Percentiles rank a stretch among this genome's conserved stretches.
Conservation (phyloP, 2,329 filamentous ascomycete species). For the Albophoma yamanashiensis region DNA sequence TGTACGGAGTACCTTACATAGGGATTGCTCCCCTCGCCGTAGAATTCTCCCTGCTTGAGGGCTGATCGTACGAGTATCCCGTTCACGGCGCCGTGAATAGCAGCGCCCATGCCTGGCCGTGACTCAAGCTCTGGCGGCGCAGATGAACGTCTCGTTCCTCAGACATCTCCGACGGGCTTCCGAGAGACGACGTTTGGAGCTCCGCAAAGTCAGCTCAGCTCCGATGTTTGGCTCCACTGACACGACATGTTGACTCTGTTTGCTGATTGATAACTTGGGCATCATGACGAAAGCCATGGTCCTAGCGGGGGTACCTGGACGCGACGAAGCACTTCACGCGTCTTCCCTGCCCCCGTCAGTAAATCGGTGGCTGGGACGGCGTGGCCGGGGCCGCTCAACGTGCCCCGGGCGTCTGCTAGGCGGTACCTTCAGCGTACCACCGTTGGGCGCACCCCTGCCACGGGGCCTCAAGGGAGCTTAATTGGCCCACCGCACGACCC, state of each 20-base stretch:
- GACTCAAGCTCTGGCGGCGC: not conserved
- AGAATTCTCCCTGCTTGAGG: not conserved
- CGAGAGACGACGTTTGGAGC: constrained; percentile 10
- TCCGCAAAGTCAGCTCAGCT: not conserved
- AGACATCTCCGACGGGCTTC: constrained; percentile 8
- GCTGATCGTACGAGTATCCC: not conserved
- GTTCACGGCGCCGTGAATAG: not conserved
- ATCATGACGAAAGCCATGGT: constrained; percentile 8
- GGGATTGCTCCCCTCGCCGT: not conserved
- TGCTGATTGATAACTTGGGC: constrained; percentile 20
- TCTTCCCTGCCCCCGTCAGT: constrained; percentile 1
- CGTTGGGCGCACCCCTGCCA: not conserved
- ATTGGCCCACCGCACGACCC: constrained; percentile 11
- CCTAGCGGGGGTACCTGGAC: constrained; percentile 8
- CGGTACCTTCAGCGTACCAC: constrained; percentile 3
- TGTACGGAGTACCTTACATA: not conserved
- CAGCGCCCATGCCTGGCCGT: not conserved
- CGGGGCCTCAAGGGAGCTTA: constrained; percentile 9
- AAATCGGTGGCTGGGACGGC: constrained; percentile 7
- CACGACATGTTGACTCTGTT: constrained; percentile 10
- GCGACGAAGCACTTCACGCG: constrained; percentile 12
- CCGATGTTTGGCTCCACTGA: constrained; percentile 10
- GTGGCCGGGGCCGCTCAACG: not conserved
- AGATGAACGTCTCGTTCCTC: not conserved
- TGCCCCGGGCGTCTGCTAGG: not conserved